Conservation (phyloP, 768 basidiomycete species). For the Cubamyces lactineus region DNA sequence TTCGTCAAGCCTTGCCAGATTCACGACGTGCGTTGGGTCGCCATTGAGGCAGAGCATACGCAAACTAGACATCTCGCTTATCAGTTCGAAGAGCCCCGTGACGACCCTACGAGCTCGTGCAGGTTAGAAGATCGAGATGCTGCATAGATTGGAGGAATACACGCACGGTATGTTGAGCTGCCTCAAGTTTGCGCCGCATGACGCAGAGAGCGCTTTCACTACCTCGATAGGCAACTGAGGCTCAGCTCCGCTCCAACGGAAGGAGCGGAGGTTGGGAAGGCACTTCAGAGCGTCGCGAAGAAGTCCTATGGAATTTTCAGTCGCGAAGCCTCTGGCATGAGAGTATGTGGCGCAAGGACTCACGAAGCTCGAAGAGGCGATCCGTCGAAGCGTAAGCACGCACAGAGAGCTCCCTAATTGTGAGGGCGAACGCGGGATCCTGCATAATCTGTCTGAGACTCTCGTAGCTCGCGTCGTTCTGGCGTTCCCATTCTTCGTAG, state of each 20-base stretch:
- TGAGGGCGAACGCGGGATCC: background rate
- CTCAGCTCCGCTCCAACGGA: too few relatives aligned
- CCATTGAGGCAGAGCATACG: background rate
- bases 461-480: background rate
- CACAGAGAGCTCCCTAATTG: background rate
- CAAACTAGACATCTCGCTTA: background rate
- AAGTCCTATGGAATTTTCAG: background rate
- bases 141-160: background rate
- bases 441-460: background rate
- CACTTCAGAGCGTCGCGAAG: too few relatives aligned
- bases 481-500: background rate
- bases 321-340: background rate
- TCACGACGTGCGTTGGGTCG: background rate
- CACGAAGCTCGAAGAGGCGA: background rate
- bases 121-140: background rate
- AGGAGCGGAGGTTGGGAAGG: too few relatives aligned
- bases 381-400: background rate
- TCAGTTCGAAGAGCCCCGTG: background rate
- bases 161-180: too few relatives aligned
- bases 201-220: too few relatives aligned
- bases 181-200: too few relatives aligned
- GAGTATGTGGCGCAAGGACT: background rate
- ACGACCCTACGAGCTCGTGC: background rate
- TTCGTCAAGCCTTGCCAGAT: background rate
- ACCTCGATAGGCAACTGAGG: too few relatives aligned